Conservation (phyloP, 495 filamentous ascomycete genomes). For the Tuber melanosporum region DNA sequence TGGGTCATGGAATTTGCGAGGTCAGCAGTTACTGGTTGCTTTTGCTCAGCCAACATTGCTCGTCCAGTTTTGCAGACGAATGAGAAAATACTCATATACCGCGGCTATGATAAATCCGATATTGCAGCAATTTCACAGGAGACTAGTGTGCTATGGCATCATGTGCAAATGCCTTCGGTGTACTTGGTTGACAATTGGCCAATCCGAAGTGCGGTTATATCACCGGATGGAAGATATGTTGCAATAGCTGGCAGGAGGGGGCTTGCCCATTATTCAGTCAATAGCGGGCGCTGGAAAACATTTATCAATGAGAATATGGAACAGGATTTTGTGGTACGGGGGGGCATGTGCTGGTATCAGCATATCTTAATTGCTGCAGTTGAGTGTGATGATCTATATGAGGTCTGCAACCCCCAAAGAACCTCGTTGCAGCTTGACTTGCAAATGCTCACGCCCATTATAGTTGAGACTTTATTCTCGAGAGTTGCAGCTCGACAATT, state of each 20-base stretch:
- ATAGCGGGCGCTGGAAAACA: slow-evolving; percentile 90
- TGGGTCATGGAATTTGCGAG: slow-evolving; percentile 89
- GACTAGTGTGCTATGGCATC: slow-evolving; percentile 76
- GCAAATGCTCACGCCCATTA: neutral
- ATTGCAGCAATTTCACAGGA: slow-evolving; percentile 89
- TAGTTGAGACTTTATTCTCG: slow-evolving; percentile 85
- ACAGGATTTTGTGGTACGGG: slow-evolving; percentile 82
- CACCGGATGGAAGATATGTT: slow-evolving; percentile 86
- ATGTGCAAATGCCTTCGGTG: slow-evolving; percentile 71
- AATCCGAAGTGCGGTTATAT: slow-evolving; percentile 75
- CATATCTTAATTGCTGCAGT: slow-evolving; percentile 93
- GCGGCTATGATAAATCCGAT: slow-evolving; percentile 84
- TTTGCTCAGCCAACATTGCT: slow-evolving; percentile 79
- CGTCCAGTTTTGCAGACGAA: slow-evolving; percentile 82
- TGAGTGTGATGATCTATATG: slow-evolving; percentile 72
- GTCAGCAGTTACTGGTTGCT: slow-evolving; percentile 83
- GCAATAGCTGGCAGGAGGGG: slow-evolving; percentile 89
- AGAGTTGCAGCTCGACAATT: slow-evolving; percentile 69
- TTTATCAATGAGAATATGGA: slow-evolving; percentile 76
- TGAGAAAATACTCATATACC: slow-evolving; percentile 78
- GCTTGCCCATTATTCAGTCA: slow-evolving; percentile 90
- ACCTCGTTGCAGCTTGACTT: slow-evolving; percentile 2
- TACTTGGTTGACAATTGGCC: slow-evolving; percentile 92
- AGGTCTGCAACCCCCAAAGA: slow-evolving; percentile 47
- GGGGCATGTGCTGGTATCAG: slow-evolving; percentile 98